Evolutionary conservation across 495 filamentous ascomycete species (phyloP).

Genomic region (Neurospora sp.): DNA sequence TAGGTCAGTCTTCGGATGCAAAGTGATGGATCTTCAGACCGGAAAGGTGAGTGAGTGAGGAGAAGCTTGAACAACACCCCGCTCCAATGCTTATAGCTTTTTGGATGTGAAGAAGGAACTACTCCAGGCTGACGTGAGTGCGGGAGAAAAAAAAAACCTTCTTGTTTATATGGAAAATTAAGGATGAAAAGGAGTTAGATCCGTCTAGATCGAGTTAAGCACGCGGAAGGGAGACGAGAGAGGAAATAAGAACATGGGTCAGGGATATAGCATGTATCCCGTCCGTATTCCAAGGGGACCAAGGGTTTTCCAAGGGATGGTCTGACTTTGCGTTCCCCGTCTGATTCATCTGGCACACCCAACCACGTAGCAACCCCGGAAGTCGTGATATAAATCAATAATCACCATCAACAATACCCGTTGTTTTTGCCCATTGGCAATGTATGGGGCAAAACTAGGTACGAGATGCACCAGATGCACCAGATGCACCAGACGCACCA

Average conservation of each 20-base stretch:
- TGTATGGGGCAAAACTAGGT: background rate
- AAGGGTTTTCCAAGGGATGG: background rate
- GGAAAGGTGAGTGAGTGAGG: background rate
- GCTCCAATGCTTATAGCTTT: background rate
- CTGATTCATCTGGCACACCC: background rate
- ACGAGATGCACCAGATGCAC: background rate
- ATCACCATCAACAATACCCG: background rate
- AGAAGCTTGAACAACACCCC: background rate
- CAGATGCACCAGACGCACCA: background rate
- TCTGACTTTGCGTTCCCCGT: background rate
- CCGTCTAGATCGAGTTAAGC: background rate
- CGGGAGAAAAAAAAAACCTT: background rate
- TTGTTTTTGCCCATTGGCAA: background rate
- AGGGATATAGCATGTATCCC: background rate
- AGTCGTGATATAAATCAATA: background rate
- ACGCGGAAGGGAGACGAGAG: conserved; percentile 10
- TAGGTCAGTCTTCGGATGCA: background rate
- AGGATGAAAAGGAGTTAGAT: background rate
- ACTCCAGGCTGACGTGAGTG: background rate
- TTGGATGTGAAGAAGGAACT: background rate
- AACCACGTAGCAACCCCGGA: background rate
- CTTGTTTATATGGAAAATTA: background rate
- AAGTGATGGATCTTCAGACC: background rate
- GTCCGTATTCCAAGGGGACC: background rate
- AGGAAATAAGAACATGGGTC: conserved; percentile 7